phyloP scores from a whole-genome alignment of 1,284 basidiomycete species.

The Laetiporus sulphureus region DNA sequence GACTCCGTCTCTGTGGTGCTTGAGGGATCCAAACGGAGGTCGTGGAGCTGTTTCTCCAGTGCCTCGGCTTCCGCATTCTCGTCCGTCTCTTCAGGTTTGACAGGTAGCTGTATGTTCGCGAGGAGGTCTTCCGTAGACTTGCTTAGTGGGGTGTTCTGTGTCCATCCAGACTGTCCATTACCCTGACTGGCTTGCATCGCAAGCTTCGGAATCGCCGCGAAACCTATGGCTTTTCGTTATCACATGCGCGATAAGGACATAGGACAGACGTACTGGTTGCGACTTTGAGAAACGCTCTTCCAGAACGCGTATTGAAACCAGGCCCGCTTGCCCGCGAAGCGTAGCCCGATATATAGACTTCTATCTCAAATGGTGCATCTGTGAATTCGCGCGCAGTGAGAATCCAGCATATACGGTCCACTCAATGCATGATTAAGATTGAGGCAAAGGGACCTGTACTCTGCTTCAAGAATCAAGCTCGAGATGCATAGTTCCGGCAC shows the following conservation, averaged over 20 bases:
- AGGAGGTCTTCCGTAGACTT: slow-evolving; percentile 44
- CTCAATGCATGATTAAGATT: no score
- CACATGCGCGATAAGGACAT: no score
- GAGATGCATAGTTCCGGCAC: no score
- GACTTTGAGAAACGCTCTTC: slow-evolving; percentile 67
- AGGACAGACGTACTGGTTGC: slow-evolving; percentile 61
- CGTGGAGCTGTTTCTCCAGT: slow-evolving; percentile 41
- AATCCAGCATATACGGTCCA: no score
- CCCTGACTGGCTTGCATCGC: slow-evolving; percentile 8
- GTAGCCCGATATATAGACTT: slow-evolving; percentile 71
- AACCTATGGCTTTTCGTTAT: slow-evolving; percentile 36
- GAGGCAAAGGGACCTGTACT: no score
- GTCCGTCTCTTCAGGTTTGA: slow-evolving; percentile 50
- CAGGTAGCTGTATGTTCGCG: slow-evolving; percentile 41
- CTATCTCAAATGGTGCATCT: slow-evolving; percentile 55
- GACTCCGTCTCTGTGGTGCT: slow-evolving; percentile 5
- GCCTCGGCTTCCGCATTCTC: slow-evolving; percentile 50
- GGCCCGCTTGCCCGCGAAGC: slow-evolving; percentile 56
- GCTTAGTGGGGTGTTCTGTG: slow-evolving; percentile 22
- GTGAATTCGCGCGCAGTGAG: neutral
- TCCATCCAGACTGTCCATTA: neutral
- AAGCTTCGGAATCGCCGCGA: slow-evolving; percentile 54
- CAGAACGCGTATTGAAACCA: slow-evolving; percentile 62
- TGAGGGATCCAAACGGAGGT: slow-evolving; percentile 21
- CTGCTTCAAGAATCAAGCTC: no score